A percentile compares a stretch with the other conserved stretches of the same genome.
Evolutionary conservation across 1,139 yeast genomes (phyloP).

Genomic region (Saccharomyces pastorianus): DNA sequence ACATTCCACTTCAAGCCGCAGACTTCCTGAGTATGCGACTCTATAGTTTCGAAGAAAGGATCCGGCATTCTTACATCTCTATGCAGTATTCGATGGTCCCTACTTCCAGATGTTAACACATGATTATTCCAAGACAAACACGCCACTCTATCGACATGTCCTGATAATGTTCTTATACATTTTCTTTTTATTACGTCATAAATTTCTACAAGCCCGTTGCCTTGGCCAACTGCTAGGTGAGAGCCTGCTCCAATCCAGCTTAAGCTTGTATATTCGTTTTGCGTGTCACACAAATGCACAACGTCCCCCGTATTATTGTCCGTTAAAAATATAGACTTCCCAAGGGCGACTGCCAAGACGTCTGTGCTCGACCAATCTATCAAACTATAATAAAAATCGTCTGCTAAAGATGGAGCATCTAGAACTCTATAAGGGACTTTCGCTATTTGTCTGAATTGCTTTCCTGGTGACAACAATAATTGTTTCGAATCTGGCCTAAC

Average conservation of each 20-base stretch:
- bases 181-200: slow-evolving; percentile 90
- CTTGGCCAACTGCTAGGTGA: slow-evolving; percentile 88
- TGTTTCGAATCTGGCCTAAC: slow-evolving; percentile 84
- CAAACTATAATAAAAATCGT: slow-evolving; percentile 84
- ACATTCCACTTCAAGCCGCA: slow-evolving; percentile 94
- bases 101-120: slow-evolving; percentile 74
- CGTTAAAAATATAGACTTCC: slow-evolving; percentile 84
- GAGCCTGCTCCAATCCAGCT: slow-evolving; percentile 95
- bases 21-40: slow-evolving; percentile 83
- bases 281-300: slow-evolving; percentile 54
- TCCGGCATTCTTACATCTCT: slow-evolving; percentile 87
- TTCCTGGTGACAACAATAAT: slow-evolving; percentile 71
- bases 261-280: slow-evolving; percentile 47
- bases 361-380: slow-evolving; percentile 96
- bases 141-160: slow-evolving; percentile 78
- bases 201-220: slow-evolving; percentile 78
- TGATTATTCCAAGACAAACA: slow-evolving; percentile 94
- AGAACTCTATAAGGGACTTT: slow-evolving; percentile 87
- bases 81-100: slow-evolving; percentile 78
- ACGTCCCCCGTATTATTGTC: slow-evolving; percentile 83
- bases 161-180: slow-evolving; percentile 85
- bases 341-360: slow-evolving; percentile 82
- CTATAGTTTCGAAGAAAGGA: slow-evolving; percentile 65
- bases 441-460: slow-evolving; percentile 66
- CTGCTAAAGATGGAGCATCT: slow-evolving; percentile 93